These are phyloP conservation scores for Aspergillus sparsus DNA, from an alignment of 495 filamentous ascomycete genomes.

Conservation along the genomic window DNA sequence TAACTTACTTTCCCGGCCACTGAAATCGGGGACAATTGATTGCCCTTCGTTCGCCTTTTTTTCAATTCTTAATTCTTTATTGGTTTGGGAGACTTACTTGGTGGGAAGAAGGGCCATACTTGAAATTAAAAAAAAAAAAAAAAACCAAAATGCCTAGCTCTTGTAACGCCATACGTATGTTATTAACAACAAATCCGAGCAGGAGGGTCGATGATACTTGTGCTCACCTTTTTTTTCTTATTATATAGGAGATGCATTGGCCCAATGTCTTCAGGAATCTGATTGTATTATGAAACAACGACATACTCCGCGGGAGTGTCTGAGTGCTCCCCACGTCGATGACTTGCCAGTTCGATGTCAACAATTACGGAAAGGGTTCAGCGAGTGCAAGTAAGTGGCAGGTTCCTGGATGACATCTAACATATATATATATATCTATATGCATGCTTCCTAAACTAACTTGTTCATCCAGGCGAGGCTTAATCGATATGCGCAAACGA, in stretches of 20 bases:
- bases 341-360: slow-evolving; percentile 84
- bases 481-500: slow-evolving; percentile 98
- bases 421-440: too few relatives aligned
- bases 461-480: slow-evolving; percentile 59
- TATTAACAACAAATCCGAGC: not conserved
- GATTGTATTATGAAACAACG: slow-evolving; percentile 94
- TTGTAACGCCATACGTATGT: slow-evolving; percentile 92
- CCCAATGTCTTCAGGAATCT: slow-evolving; percentile 89
- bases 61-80: not conserved
- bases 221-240: not conserved
- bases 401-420: too few relatives aligned
- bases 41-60: slow-evolving; percentile 18
- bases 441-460: not conserved
- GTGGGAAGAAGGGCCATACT: not conserved
- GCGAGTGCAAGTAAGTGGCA: slow-evolving; percentile 75
- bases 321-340: slow-evolving; percentile 74
- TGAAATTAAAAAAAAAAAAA: slow-evolving; percentile 13
- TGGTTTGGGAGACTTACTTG: not conserved
- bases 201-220: too few relatives aligned
- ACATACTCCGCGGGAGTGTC: slow-evolving; percentile 81
- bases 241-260: slow-evolving; percentile 77
- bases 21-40: slow-evolving; percentile 15
- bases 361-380: slow-evolving; percentile 88
- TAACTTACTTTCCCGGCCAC: not conserved
- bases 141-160: slow-evolving; percentile 79